A percentile compares a stretch with the other conserved stretches of the same genome.
Conservation (phyloP, 2,329 filamentous ascomycete species). For the Emmonsia crescens region DNA sequence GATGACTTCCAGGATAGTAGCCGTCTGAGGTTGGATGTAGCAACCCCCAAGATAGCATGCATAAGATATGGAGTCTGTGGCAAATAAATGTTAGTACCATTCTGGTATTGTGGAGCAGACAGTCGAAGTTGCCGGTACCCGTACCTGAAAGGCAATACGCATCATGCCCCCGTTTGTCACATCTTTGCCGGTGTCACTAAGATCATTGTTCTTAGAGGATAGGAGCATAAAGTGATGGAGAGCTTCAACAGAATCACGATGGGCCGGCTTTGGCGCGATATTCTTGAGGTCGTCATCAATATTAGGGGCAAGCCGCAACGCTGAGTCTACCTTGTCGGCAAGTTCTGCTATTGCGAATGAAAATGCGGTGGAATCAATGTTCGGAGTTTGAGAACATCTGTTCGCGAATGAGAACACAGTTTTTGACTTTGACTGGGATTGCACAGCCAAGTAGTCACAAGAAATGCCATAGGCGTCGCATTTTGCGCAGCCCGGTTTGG, state of each 20-base stretch:
- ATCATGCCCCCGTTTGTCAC: slow-evolving; percentile 19
- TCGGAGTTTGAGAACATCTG: slow-evolving; percentile 3
- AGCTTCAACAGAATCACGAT: slow-evolving; percentile 13
- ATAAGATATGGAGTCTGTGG: slow-evolving; percentile 27
- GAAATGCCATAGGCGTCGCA: slow-evolving; percentile 22
- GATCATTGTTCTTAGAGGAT: slow-evolving; percentile 11
- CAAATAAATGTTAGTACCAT: background rate
- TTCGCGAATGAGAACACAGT: slow-evolving; percentile 3
- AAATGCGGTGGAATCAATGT: background rate
- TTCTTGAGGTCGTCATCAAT: background rate
- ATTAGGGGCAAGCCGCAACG: slow-evolving; percentile 13
- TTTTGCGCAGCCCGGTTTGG: slow-evolving; percentile 22
- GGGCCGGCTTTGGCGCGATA: slow-evolving; percentile 3
- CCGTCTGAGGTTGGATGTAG: slow-evolving; percentile 23
- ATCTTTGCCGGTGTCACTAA: slow-evolving; percentile 10
- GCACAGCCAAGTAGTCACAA: slow-evolving; percentile 20
- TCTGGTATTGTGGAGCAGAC: background rate
- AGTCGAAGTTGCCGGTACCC: background rate
- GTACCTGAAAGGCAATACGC: slow-evolving; percentile 23
- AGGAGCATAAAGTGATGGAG: slow-evolving; percentile 22
- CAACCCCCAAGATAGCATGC: slow-evolving; percentile 26
- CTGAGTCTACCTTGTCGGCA: slow-evolving; percentile 15
- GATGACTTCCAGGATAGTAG: slow-evolving; percentile 17
- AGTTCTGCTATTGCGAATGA: slow-evolving; percentile 9
- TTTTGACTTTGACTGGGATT: slow-evolving; percentile 1